These are phyloP conservation scores for Leucaena leucocephala DNA, from an alignment of 306 rosid genomes.

Conservation along the genomic window DNA sequence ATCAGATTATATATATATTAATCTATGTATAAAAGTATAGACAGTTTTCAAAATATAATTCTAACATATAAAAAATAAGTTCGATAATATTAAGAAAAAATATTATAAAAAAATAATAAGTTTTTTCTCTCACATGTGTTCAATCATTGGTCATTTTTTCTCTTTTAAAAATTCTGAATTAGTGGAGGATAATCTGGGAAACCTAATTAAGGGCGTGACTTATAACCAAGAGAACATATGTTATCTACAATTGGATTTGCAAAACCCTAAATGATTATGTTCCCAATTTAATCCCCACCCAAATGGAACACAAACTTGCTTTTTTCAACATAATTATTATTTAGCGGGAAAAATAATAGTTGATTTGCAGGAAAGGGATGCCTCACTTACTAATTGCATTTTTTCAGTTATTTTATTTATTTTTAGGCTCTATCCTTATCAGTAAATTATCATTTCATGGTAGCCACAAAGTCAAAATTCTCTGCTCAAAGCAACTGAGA, in stretches of 20 bases:
- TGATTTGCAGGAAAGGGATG: background rate
- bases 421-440: background rate
- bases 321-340: background rate
- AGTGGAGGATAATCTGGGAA: background rate
- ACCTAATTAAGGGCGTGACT: conserved; percentile 1
- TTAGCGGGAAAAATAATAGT: background rate
- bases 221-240: conserved; percentile 10
- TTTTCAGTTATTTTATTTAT: background rate
- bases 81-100: background rate
- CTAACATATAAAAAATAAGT: background rate
- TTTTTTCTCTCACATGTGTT: background rate
- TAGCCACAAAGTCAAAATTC: background rate
- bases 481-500: background rate
- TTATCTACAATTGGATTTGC: background rate
- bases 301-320: background rate
- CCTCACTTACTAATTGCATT: background rate
- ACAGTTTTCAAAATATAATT: background rate
- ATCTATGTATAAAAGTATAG: too few relatives aligned
- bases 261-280: background rate
- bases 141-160: background rate
- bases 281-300: background rate
- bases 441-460: background rate
- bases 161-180: background rate
- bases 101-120: background rate
- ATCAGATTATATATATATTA: background rate